Evolutionary conservation across 805 yeast genomes (phyloP), one percentile per base, ranked within the genome.

Genomic region (Danielia oregonensis): DNA sequence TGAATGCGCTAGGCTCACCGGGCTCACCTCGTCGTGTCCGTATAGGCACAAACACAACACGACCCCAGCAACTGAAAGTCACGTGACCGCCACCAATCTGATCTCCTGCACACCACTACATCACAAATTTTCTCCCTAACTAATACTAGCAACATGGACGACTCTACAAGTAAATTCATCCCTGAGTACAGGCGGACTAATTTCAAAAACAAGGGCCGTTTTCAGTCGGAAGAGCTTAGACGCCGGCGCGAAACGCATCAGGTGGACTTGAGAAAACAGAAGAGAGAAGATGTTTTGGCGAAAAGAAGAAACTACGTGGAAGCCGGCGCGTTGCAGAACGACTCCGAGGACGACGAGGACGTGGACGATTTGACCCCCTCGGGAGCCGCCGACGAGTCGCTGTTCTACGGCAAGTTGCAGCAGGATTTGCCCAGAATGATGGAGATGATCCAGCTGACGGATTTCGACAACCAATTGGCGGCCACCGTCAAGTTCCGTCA

Each of bases 161-260:
- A 82, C 46, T 68, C 88, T 26, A 76, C 91, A 26, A 72, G 72
- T 51, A 83, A 89, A 66, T 91, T 86, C 63, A 86, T 93, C 41
- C 98, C 98, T 30, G 97, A 93, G 64, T 91, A 91, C 64, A 88
- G 98, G 65, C 86, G 96, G 64, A 88, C 97, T 26, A 86, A 83
- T 57, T 93, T 86, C 72, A 93, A 93, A 62, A 91, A 93, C 70
- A 86, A 89, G 61, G 87, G 93, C 44, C 79, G 95, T 57, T 93
- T 93, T 59, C 84, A 85, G 54, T 86, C 87, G 39, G 98, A 93
- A 59, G 98, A 93, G 71, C 78, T 93, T 52, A 86, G 98, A 64
- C 88, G 97, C 63, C 84, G 98, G 61, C 83, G 97, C 63, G 98
- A 91, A 62, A 94, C 86, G 38, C 96, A 91, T 54, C 97, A 91